A percentile compares a stretch with the other conserved stretches of the same genome.
These are phyloP conservation scores for Asterophora lycoperdoides DNA, from an alignment of 768 basidiomycete genomes.

Conservation along the genomic window DNA sequence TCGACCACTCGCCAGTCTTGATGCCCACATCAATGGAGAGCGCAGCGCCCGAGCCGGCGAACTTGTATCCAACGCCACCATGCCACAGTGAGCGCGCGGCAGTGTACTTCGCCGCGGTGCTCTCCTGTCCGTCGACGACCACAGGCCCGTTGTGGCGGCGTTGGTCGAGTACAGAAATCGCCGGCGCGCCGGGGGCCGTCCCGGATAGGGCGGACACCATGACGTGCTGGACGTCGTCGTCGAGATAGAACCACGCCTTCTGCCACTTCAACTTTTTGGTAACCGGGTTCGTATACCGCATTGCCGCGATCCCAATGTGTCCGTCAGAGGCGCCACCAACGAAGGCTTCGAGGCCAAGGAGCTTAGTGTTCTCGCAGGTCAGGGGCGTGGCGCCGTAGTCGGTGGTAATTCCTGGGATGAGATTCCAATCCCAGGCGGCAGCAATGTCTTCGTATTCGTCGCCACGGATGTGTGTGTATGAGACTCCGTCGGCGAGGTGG, in stretches of 20 bases:
- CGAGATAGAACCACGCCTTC: constrained; percentile 74
- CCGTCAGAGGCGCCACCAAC: constrained; percentile 68
- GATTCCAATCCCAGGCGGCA: constrained; percentile 75
- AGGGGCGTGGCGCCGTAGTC: constrained; percentile 59
- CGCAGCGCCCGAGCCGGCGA: constrained; percentile 30
- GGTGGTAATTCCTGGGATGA: constrained; percentile 68
- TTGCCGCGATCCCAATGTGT: constrained; percentile 51
- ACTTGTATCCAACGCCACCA: constrained; percentile 54
- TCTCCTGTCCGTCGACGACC: constrained; percentile 35
- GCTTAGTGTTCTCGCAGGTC: constrained; percentile 38
- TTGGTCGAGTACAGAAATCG: constrained; percentile 69
- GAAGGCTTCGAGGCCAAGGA: constrained; percentile 49
- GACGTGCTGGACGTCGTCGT: constrained; percentile 57
- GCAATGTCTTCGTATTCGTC: constrained; percentile 72
- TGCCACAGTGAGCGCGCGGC: constrained; percentile 53
- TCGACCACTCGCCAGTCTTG: constrained; percentile 56
- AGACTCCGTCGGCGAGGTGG: constrained; percentile 63
- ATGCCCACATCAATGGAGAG: constrained; percentile 36
- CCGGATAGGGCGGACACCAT: constrained; percentile 52
- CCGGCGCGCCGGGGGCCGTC: constrained; percentile 32
- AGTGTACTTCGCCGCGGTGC: neutral
- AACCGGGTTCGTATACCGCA: constrained; percentile 65
- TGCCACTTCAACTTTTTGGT: constrained; percentile 55
- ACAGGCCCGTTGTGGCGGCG: constrained; percentile 42
- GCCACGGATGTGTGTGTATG: constrained; percentile 61